These are phyloP conservation scores for Pestalotiopsis sp. DNA, from an alignment of 2,329 filamentous ascomycete species.

Conservation along the genomic window DNA sequence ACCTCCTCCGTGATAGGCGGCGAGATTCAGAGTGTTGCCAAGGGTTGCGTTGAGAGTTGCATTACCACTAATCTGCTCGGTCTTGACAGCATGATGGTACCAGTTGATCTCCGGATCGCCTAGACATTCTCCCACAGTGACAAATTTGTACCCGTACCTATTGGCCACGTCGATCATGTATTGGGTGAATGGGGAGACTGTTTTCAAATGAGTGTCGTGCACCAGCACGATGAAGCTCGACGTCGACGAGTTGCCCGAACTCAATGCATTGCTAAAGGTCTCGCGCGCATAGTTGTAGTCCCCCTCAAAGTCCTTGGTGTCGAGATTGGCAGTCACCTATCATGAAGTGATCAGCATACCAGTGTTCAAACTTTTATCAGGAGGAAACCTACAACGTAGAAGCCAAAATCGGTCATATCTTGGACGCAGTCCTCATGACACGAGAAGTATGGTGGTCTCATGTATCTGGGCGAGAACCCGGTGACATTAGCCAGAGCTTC, in stretches of 20 bases:
- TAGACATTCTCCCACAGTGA: conserved; percentile 27
- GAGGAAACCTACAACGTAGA: conserved; percentile 10
- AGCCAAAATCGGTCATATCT: conserved; percentile 11
- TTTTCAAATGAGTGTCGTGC: conserved; percentile 24
- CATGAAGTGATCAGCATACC: not conserved
- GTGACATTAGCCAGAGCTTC: conserved; percentile 45
- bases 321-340: conserved; percentile 15
- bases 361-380: not conserved
- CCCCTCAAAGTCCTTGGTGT: conserved; percentile 14
- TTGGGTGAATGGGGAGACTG: conserved; percentile 21
- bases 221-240: conserved; percentile 30
- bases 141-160: conserved; percentile 20
- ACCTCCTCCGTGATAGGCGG: not conserved
- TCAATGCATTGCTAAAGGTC: conserved; percentile 1
- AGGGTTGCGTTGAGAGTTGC: not conserved
- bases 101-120: conserved; percentile 22
- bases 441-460: conserved; percentile 17
- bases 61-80: conserved; percentile 14
- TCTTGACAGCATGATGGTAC: conserved; percentile 20
- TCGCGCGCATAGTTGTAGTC: conserved; percentile 24
- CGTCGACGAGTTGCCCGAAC: not conserved
- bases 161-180: conserved; percentile 20
- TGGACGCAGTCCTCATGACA: conserved; percentile 9
- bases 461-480: conserved; percentile 47
- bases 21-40: not conserved